Base-by-base conservation (phyloP, 2,329 filamentous ascomycete genomes). In the Talaromyces sp. region DNA sequence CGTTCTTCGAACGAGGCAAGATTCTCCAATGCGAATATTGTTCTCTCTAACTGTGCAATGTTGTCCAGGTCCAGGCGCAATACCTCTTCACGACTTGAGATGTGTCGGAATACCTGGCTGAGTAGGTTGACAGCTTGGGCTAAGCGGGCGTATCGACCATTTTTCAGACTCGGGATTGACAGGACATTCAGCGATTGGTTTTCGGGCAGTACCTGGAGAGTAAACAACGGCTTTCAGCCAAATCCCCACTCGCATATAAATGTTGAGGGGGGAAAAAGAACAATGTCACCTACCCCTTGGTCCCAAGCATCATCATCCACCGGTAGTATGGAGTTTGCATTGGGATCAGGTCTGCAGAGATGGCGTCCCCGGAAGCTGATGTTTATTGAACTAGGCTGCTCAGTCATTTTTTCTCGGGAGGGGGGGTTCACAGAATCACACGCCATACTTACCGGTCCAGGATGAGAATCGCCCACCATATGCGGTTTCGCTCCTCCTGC, bases 401-500 rank as follows among this genome's bases (percentile, higher is more conserved):
- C 51, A 53, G 51, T 53, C 4, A 53, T 53, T 32, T 53, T 30
- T 53, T 27, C 32, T 17, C 15, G 27, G 3, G 25, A 22, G 22
- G 22, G 22, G 22, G 22, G 22, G 22, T 1, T 22, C 25, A 53
- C 15, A 53, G 51, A 25, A 53, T 53, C 51, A 27, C 51, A 22
- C 51, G 22, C n/a, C 22, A 32, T 28, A 28, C 11, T 53, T 53
- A 53, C 51, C 52, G 52, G 28, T 54, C 52, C 52, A 54, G 22
- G 52, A 54, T 54, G 52, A 54, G 27, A 54, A 54, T 54, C 15
- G 52, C 52, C 52, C 52, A 54, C 52, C 52, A 54, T 54, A 54
- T 54, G 52, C 52, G 52, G 22, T 54, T 54, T 54, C 52, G 52
- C 17, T 54, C 52, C 52, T 54, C 52, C 52, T 54, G 52, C 52